Conservation (phyloP, 495 filamentous ascomycete genomes). For the Elasticomyces elasticus region DNA sequence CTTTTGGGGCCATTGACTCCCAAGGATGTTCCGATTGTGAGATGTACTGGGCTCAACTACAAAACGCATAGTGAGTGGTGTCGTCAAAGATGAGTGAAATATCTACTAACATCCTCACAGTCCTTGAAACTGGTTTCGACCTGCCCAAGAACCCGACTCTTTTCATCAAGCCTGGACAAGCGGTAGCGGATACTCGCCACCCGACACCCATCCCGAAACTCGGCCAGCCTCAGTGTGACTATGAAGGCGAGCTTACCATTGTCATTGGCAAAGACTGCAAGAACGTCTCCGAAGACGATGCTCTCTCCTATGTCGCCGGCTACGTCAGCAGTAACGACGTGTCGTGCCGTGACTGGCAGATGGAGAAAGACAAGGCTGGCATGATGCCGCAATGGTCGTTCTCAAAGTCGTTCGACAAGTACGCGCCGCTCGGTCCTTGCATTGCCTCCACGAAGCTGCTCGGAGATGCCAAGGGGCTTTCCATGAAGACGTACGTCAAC, state of each 20-base stretch:
- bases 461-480: conserved; percentile 23
- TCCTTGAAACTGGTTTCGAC: conserved; percentile 40
- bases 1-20: conserved; percentile 26
- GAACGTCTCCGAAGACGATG: conserved; percentile 34
- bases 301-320: conserved; percentile 40
- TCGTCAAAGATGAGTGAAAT: background rate
- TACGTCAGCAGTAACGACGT: conserved; percentile 45
- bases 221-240: conserved; percentile 40
- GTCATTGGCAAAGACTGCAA: conserved; percentile 40
- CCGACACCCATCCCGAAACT: conserved; percentile 40
- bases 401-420: conserved; percentile 33
- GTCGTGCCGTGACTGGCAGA: conserved; percentile 39
- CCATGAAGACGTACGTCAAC: conserved; percentile 34
- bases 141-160: conserved; percentile 41
- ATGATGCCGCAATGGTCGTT: conserved; percentile 32
- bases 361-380: conserved; percentile 32
- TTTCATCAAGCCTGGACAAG: conserved; percentile 43
- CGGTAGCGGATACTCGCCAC: conserved; percentile 34
- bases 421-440: conserved; percentile 33
- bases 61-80: conserved; percentile 28
- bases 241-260: conserved; percentile 44
- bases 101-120: conserved; percentile 20
- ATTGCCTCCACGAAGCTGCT: conserved; percentile 29
- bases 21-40: conserved; percentile 26
- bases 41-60: conserved; percentile 31